phyloP scores from a whole-genome alignment of 352 stramenopile species.

The Phytophthora fragariae region DNA sequence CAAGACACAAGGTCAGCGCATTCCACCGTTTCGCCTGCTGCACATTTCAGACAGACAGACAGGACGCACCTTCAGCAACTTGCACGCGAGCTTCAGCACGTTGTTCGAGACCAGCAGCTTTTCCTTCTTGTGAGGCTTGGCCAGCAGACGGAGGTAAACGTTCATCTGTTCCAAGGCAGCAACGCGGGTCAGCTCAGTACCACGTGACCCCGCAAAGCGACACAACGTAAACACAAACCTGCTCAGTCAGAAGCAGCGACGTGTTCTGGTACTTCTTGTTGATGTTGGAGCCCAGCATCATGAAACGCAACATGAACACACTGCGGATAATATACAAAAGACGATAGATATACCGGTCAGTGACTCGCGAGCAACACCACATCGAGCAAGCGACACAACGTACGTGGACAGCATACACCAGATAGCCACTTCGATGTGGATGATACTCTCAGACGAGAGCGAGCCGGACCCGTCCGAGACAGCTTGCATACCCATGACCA shows the following conservation, averaged over 20 bases:
- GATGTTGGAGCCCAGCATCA: constrained; percentile 92
- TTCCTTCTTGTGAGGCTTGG: constrained; percentile 90
- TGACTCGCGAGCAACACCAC: constrained; percentile 14
- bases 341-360: constrained; percentile 1
- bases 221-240: constrained; percentile 50
- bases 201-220: not conserved
- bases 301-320: constrained; percentile 92
- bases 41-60: constrained; percentile 1
- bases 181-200: constrained; percentile 12
- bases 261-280: constrained; percentile 94
- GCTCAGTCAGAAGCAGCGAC: constrained; percentile 90
- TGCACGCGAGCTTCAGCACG: constrained; percentile 91
- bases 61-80: constrained; percentile 81
- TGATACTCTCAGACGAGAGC: constrained; percentile 66
- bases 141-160: constrained; percentile 83
- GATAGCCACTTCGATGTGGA: constrained; percentile 88
- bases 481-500: constrained; percentile 87
- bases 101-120: constrained; percentile 92
- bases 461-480: constrained; percentile 66
- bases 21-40: not conserved
- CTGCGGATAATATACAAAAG: constrained; percentile 27
- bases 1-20: constrained; percentile 29
- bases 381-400: constrained; percentile 16
- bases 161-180: constrained; percentile 68
- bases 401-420: constrained; percentile 89